These are phyloP conservation scores for Lodderomyces beijingensis DNA, from an alignment of 1,139 yeast species.

Conservation along the genomic window DNA sequence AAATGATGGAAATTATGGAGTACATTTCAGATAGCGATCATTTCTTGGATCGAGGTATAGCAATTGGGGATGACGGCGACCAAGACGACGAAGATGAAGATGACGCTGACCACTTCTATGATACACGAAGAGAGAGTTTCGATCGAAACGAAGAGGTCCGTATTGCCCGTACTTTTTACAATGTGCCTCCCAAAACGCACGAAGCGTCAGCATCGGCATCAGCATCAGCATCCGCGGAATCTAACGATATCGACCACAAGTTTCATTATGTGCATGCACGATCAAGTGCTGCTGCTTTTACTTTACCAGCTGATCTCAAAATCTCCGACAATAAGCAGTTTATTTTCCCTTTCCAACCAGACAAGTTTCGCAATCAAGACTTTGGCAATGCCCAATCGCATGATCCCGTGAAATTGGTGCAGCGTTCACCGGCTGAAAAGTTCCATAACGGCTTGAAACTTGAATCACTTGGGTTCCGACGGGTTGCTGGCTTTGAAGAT, in stretches of 20 bases:
- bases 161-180: too few species aligned
- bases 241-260: too few species aligned
- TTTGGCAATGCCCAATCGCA: background rate
- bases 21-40: constrained; percentile 1
- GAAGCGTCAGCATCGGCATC: too few species aligned
- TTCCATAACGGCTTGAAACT: constrained; percentile 26
- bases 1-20: background rate
- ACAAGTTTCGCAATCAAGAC: constrained; percentile 4
- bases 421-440: constrained; percentile 28
- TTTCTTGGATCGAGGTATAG: constrained; percentile 5
- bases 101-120: constrained; percentile 26
- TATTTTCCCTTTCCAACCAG: constrained; percentile 13
- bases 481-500: constrained; percentile 3
- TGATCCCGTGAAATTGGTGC: constrained; percentile 12
- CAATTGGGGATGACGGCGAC: constrained; percentile 6
- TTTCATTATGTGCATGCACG: too few species aligned
- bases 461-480: constrained; percentile 20
- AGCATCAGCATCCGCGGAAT: too few species aligned
- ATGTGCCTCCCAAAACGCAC: too few species aligned
- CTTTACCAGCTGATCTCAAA: too few species aligned
- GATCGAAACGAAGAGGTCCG: too few species aligned
- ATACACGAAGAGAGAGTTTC: constrained; percentile 22
- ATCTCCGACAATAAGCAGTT: too few species aligned
- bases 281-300: too few species aligned
- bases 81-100: constrained; percentile 9